phyloP scores from a whole-genome alignment of 805 yeast species.

The Ogataea paradorogensis region DNA sequence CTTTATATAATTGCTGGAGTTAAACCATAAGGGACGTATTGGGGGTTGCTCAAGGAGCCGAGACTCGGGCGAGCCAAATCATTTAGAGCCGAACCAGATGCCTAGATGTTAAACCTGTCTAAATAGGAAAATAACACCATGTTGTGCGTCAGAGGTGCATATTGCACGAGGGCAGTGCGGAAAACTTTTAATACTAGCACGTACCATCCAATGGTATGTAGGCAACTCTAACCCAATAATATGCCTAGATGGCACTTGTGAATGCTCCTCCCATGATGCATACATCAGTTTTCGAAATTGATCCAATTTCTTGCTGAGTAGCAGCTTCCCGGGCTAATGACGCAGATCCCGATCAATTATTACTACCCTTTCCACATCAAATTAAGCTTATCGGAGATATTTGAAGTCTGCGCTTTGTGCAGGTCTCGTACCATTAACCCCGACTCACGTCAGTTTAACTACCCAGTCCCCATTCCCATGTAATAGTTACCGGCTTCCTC shows the following conservation, averaged over 20 bases:
- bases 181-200: not conserved
- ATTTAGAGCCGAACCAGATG: too few species aligned
- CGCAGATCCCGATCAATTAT: not conserved
- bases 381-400: not conserved
- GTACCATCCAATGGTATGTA: too few species aligned
- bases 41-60: not conserved
- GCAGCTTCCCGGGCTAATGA: not conserved
- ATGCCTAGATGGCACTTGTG: too few species aligned
- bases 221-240: too few species aligned
- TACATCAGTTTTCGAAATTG: too few species aligned
- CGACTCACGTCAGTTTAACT: too few species aligned
- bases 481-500: too few species aligned
- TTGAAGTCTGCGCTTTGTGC: not conserved
- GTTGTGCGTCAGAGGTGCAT: not conserved
- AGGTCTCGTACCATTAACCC: too few species aligned
- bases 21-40: too few species aligned
- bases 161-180: conserved; percentile 1
- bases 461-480: too few species aligned
- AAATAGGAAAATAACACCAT: not conserved
- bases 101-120: not conserved
- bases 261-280: too few species aligned
- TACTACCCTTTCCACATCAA: not conserved
- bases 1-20: too few species aligned
- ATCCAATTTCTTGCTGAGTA: not conserved
- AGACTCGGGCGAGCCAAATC: not conserved